These are phyloP conservation scores for Yarrowia keelungensis DNA, from an alignment of 805 yeast species.

Conservation along the genomic window DNA sequence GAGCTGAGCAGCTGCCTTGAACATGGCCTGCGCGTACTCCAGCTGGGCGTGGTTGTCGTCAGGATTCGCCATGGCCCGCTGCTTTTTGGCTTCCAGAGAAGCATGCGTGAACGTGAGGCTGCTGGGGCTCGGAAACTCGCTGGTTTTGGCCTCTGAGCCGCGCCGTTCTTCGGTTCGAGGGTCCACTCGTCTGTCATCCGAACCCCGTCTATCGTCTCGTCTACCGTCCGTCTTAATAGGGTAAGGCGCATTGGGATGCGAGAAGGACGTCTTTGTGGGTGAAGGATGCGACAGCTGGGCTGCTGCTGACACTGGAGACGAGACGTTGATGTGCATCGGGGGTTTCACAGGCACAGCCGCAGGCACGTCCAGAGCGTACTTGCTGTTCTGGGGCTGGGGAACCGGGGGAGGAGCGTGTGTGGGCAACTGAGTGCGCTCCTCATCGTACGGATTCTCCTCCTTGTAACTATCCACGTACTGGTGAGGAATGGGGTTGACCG, in stretches of 20 bases:
- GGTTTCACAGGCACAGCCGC: slow-evolving; percentile 19
- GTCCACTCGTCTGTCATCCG: neutral
- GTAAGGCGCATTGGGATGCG: slow-evolving; percentile 30
- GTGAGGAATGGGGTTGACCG: slow-evolving; percentile 34
- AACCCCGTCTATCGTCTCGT: neutral
- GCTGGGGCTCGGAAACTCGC: slow-evolving; percentile 30
- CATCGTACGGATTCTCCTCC: slow-evolving; percentile 36
- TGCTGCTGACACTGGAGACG: neutral
- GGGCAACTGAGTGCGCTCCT: slow-evolving; percentile 30
- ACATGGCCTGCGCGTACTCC: slow-evolving; percentile 36
- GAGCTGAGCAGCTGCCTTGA: slow-evolving; percentile 22
- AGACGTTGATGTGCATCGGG: neutral
- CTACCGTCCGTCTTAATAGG: slow-evolving; percentile 2
- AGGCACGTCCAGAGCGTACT: slow-evolving; percentile 19
- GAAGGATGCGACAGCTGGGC: slow-evolving; percentile 10
- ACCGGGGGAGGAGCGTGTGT: slow-evolving; percentile 30
- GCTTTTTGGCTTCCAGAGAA: slow-evolving; percentile 21
- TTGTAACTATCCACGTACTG: slow-evolving; percentile 22
- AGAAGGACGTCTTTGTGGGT: slow-evolving; percentile 18
- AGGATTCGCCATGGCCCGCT: slow-evolving; percentile 15
- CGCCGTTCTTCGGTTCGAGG: slow-evolving; percentile 2
- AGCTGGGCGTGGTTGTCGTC: slow-evolving; percentile 21
- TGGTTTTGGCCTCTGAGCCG: slow-evolving; percentile 23
- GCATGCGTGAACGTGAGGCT: slow-evolving; percentile 16
- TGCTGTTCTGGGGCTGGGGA: slow-evolving; percentile 19